Conservation (phyloP, 768 basidiomycete species). For the Multifurca ochricompacta region DNA sequence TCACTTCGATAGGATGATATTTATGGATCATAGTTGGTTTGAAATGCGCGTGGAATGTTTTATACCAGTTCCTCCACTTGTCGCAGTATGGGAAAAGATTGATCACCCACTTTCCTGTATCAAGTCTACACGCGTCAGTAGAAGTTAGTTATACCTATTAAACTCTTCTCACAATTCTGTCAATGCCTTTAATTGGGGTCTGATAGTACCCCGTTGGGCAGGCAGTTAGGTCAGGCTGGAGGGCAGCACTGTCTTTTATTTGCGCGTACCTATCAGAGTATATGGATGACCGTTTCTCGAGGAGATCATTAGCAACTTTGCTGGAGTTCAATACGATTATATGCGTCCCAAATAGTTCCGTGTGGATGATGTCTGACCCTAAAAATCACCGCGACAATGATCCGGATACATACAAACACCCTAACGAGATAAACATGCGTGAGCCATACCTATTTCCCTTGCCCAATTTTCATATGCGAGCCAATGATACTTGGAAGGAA, state of each 20-base stretch:
- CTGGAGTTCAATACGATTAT: conserved; percentile 27
- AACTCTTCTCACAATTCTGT: conserved; percentile 23
- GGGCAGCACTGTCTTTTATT: no score
- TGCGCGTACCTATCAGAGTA: conserved; percentile 29
- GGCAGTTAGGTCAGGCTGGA: neutral
- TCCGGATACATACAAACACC: no score
- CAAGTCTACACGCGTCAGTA: conserved; percentile 29
- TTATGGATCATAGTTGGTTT: conserved; percentile 27
- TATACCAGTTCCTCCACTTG: conserved; percentile 35
- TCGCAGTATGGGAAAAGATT: conserved; percentile 35
- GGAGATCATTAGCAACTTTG: conserved; percentile 26
- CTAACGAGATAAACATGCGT: neutral
- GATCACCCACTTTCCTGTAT: conserved; percentile 33
- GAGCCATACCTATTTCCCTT: conserved; percentile 19
- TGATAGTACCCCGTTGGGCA: conserved; percentile 5
- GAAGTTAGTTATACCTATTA: neutral
- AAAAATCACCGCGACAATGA: neutral
- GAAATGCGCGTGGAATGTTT: conserved; percentile 36
- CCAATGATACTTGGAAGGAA: conserved; percentile 21
- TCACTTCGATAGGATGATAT: conserved; percentile 28
- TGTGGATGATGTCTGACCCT: conserved; percentile 26
- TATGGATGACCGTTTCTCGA: conserved; percentile 26
- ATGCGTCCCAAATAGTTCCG: conserved; percentile 23
- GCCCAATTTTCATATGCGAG: conserved; percentile 19
- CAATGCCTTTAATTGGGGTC: conserved; percentile 24